These are phyloP conservation scores for Urostyla sp. DNA, from an alignment of 73 alveolate genomes.

Conservation along the genomic window DNA sequence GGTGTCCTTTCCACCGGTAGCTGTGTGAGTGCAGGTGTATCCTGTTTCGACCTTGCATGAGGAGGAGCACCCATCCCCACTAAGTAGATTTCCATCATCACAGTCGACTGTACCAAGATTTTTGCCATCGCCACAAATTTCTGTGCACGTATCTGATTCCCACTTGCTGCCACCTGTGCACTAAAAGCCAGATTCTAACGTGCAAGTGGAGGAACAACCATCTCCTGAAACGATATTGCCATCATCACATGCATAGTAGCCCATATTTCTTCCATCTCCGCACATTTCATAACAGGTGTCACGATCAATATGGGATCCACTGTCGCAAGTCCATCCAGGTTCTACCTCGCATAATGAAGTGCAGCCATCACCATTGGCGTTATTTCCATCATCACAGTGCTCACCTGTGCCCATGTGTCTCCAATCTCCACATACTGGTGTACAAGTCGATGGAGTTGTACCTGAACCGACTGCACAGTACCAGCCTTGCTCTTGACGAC, in stretches of 20 bases:
- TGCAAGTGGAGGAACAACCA: slow-evolving; percentile 70
- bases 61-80: slow-evolving; percentile 68
- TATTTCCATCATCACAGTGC: slow-evolving; percentile 75
- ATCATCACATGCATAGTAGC: slow-evolving; percentile 69
- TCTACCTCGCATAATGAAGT: slow-evolving; percentile 60
- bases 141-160: slow-evolving; percentile 55
- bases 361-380: slow-evolving; percentile 67
- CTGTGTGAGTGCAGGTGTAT: slow-evolving; percentile 43
- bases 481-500: slow-evolving; percentile 36
- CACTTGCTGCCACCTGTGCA: slow-evolving; percentile 65
- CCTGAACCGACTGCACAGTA: slow-evolving; percentile 34
- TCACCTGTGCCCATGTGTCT: slow-evolving; percentile 33
- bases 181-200: slow-evolving; percentile 58
- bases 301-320: slow-evolving; percentile 28
- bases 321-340: slow-evolving; percentile 70
- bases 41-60: slow-evolving; percentile 62
- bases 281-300: slow-evolving; percentile 66
- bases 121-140: slow-evolving; percentile 69
- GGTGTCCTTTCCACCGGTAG: slow-evolving; percentile 33
- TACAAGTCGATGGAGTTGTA: not conserved
- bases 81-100: slow-evolving; percentile 69
- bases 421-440: slow-evolving; percentile 53
- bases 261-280: slow-evolving; percentile 66
- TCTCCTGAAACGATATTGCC: slow-evolving; percentile 72
- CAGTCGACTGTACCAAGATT: slow-evolving; percentile 59